Evolutionary conservation across 2,329 filamentous ascomycete species (phyloP).

Genomic region (Epicoccum nigrum): DNA sequence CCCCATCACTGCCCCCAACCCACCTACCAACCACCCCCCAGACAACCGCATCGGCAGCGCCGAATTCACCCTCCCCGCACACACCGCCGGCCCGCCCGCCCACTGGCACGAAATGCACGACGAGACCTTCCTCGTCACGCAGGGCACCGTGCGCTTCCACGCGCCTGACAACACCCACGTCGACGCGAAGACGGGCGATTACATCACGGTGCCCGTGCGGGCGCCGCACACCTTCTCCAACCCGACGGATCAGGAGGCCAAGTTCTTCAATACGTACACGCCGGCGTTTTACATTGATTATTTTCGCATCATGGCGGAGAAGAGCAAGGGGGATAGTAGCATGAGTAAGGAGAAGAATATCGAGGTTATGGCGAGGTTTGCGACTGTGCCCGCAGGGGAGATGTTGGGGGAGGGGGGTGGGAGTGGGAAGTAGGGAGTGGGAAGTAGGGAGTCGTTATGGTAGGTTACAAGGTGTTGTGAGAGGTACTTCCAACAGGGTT

Average conservation of each 20-base stretch:
- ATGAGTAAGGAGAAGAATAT: constrained; percentile 57
- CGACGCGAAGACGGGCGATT: constrained; percentile 60
- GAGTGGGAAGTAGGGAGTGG: constrained; percentile 4
- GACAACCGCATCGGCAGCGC: constrained; percentile 58
- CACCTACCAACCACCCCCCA: constrained; percentile 18
- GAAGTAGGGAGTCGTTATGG: too few species aligned
- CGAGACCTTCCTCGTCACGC: constrained; percentile 63
- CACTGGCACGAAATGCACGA: constrained; percentile 64
- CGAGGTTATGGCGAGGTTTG: constrained; percentile 58
- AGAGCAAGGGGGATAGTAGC: constrained; percentile 53
- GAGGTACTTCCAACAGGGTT: too few species aligned
- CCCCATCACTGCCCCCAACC: too few species aligned
- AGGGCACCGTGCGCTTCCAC: constrained; percentile 60
- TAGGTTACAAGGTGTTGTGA: too few species aligned
- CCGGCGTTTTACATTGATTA: constrained; percentile 65
- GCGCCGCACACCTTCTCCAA: constrained; percentile 64
- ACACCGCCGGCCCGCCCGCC: constrained; percentile 55
- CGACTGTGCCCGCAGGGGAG: constrained; percentile 55
- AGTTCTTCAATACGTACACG: constrained; percentile 64
- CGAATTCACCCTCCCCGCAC: constrained; percentile 57
- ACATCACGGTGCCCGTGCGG: constrained; percentile 61
- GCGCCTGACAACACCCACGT: constrained; percentile 52
- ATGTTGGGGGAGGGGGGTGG: constrained; percentile 38
- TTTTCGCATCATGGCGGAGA: constrained; percentile 58
- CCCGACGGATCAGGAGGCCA: constrained; percentile 59